These are phyloP conservation scores for Cytospora paraplurivora DNA, from an alignment of 2,329 filamentous ascomycete species.

Conservation along the genomic window DNA sequence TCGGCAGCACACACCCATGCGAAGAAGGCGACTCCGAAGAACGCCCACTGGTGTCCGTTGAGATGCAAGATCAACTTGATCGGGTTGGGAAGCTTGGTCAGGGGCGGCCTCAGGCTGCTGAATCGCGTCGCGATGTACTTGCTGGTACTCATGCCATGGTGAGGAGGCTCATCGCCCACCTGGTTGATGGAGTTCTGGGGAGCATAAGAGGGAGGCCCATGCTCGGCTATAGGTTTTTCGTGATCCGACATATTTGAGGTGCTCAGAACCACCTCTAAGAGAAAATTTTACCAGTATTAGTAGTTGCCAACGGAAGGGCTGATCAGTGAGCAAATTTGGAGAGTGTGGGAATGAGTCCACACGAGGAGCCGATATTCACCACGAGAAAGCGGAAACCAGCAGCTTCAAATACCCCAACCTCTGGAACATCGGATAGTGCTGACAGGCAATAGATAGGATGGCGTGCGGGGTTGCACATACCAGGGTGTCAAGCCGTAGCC, in stretches of 20 bases:
- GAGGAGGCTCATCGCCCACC: conserved; percentile 41
- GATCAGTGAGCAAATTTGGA: neutral
- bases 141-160: conserved; percentile 52
- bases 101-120: conserved; percentile 58
- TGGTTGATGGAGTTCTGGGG: conserved; percentile 1
- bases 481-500: conserved; percentile 5
- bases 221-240: conserved; percentile 23
- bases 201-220: neutral
- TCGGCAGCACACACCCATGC: conserved; percentile 52
- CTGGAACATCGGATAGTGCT: neutral
- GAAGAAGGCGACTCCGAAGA: conserved; percentile 56
- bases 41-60: conserved; percentile 54
- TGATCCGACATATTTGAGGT: conserved; percentile 19
- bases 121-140: conserved; percentile 56
- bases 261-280: neutral
- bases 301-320: neutral
- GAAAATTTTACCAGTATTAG: too few species aligned
- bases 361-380: neutral
- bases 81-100: conserved; percentile 57
- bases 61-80: conserved; percentile 52
- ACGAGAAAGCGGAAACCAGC: neutral
- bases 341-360: neutral
- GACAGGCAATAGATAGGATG: conserved; percentile 13
- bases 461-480: conserved; percentile 20
- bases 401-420: conserved; percentile 13